Evolutionary conservation across 2,329 filamentous ascomycete genomes (phyloP).

Genomic region (Teratosphaeriaceae sp.): DNA sequence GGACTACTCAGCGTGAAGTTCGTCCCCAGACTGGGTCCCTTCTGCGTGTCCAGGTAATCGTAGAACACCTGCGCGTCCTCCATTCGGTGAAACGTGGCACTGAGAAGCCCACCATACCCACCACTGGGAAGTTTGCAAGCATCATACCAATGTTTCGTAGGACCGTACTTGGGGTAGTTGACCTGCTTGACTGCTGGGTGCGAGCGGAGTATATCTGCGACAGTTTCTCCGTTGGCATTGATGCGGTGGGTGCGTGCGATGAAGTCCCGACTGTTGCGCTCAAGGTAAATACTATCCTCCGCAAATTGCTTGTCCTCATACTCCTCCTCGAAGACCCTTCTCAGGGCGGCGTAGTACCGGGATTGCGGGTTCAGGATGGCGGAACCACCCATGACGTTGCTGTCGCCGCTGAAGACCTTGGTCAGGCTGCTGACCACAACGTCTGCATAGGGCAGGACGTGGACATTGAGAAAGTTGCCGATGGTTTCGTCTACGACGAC

Average conservation of each 20-base stretch:
- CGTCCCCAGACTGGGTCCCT: constrained; percentile 90
- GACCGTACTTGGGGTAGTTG: constrained; percentile 78
- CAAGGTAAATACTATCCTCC: constrained; percentile 90
- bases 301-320: constrained; percentile 92
- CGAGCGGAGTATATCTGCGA: constrained; percentile 63
- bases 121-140: constrained; percentile 64
- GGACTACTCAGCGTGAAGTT: constrained; percentile 92
- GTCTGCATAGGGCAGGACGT: constrained; percentile 83
- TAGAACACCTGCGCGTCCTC: constrained; percentile 74
- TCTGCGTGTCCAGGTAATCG: constrained; percentile 78
- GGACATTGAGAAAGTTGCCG: constrained; percentile 92
- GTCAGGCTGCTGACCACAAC: constrained; percentile 91
- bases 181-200: constrained; percentile 65
- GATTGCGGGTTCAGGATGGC: constrained; percentile 58
- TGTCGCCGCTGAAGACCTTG: constrained; percentile 95
- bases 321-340: constrained; percentile 54
- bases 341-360: constrained; percentile 65
- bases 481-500: constrained; percentile 95
- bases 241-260: constrained; percentile 73
- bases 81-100: constrained; percentile 67
- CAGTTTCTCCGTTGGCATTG: constrained; percentile 76
- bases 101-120: constrained; percentile 82
- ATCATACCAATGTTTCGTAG: constrained; percentile 69
- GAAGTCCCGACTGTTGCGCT: constrained; percentile 94
- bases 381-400: constrained; percentile 93